Base-by-base conservation (phyloP, 306 rosid genomes). In the Amphicarpaea edgeworthii region DNA sequence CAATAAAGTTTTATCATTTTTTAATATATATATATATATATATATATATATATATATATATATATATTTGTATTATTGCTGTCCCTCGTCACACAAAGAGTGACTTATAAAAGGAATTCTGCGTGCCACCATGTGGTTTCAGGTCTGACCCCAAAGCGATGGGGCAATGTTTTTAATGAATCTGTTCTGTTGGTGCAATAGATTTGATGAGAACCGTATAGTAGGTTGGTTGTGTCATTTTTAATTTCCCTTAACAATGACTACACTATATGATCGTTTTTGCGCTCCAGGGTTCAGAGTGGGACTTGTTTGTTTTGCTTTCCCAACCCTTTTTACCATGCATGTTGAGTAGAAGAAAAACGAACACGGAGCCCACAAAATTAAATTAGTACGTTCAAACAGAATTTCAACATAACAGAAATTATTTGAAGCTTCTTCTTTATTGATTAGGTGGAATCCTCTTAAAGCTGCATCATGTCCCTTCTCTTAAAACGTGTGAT, bases 51-150 rank as follows among this genome's bases (percentile, higher is more conserved):
- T 58, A 37, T 26, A 57, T 55, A 1, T 57, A 37, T 26, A 57
- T 57, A 1, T 57, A 58, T n/a, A 5, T 58, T 12, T 14, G 67
- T 26, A 65, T 76, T 16, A 51, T 46, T 55, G 60, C 20, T 62
- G 70, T 64, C 63, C 74, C 42, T 4, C 47, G 17, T 3, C 47
- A 37, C 49, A 54, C 1, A 59, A 59, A 19, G 51, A 65, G 64
- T 47, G 62, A 58, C 71, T 30, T 30, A 3, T 45, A 57, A 82
- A 84, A 75, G 69, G 72, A 28, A 72, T n/a, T n/a, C 60, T 15
- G 60, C 7, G 55, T 15, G 66, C 79, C 71, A 28, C 84, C 89
- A 83, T 54, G 89, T 85, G 83, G 73, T 83, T 86, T 81, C 83
- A 81, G 81, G 81, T 69, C 73, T 54, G 68, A 42, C 80, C 73